Evolutionary conservation across 129 eudicot genomes (phyloP).

Genomic region (Flaveria sonorensis): DNA sequence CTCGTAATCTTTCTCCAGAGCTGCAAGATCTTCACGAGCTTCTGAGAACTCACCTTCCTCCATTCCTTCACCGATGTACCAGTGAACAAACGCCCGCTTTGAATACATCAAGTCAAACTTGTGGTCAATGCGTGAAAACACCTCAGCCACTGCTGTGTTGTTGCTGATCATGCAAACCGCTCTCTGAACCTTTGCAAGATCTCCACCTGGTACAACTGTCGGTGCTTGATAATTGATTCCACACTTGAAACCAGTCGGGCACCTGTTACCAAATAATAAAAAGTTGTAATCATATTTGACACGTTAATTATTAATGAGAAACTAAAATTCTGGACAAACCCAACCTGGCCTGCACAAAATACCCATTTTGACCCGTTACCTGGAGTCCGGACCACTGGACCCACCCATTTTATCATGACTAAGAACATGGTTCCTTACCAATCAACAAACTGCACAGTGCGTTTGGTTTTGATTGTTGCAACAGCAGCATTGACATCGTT

Average conservation of each 20-base stretch:
- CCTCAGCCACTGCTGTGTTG: slow-evolving; percentile 93
- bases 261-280: slow-evolving; percentile 44
- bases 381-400: neutral
- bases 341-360: neutral
- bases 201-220: slow-evolving; percentile 87
- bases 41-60: slow-evolving; percentile 96
- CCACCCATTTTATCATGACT: neutral
- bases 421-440: slow-evolving; percentile 54
- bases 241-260: slow-evolving; percentile 92
- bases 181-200: slow-evolving; percentile 89
- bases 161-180: slow-evolving; percentile 98
- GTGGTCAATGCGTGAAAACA: slow-evolving; percentile 83
- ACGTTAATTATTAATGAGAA: neutral
- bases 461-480: slow-evolving; percentile 78
- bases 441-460: slow-evolving; percentile 92
- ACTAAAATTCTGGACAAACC: neutral
- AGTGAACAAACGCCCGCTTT: slow-evolving; percentile 88
- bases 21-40: slow-evolving; percentile 90
- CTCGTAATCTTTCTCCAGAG: slow-evolving; percentile 87
- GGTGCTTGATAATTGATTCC: slow-evolving; percentile 92
- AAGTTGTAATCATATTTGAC: too few relatives aligned
- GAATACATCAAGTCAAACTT: slow-evolving; percentile 88
- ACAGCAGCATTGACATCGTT: slow-evolving; percentile 94
- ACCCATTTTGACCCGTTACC: neutral
- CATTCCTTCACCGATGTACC: slow-evolving; percentile 97